A percentile compares a stretch with the other conserved stretches of the same genome.
Evolutionary conservation across 345 rosid species (phyloP).

Genomic region (Raphanus sativus): DNA sequence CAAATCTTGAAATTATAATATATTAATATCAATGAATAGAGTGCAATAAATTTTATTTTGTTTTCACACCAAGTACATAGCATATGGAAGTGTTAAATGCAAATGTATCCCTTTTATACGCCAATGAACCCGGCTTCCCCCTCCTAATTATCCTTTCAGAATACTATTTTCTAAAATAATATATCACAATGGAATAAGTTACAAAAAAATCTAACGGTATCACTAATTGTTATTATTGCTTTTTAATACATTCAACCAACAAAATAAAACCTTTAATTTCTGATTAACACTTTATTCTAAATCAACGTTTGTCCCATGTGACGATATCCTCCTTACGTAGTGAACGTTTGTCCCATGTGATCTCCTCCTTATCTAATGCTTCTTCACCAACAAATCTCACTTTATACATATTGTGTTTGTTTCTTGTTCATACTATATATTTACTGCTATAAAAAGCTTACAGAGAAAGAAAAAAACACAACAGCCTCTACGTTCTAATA

Average conservation of each 20-base stretch:
- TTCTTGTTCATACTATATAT: slow-evolving; percentile 31
- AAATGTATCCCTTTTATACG: slow-evolving; percentile 52
- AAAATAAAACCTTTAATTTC: neutral
- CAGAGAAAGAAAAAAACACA: neutral
- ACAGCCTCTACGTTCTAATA: slow-evolving; percentile 19
- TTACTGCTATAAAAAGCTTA: slow-evolving; percentile 39
- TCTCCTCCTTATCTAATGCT: slow-evolving; percentile 57
- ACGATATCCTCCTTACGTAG: slow-evolving; percentile 47
- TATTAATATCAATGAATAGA: slow-evolving; percentile 10
- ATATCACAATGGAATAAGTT: neutral
- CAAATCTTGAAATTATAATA: slow-evolving; percentile 5
- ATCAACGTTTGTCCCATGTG: slow-evolving; percentile 50
- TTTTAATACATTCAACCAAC: neutral
- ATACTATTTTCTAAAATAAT: neutral
- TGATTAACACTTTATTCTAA: slow-evolving; percentile 41
- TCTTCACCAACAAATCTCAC: slow-evolving; percentile 45
- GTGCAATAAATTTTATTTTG: neutral
- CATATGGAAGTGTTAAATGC: slow-evolving; percentile 38
- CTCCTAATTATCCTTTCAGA: neutral
- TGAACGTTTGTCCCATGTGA: slow-evolving; percentile 58
- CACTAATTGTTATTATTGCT: neutral
- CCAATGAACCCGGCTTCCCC: slow-evolving; percentile 70
- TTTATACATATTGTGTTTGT: slow-evolving; percentile 28
- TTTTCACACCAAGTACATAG: slow-evolving; percentile 3
- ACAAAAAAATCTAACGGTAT: slow-evolving; percentile 16